Percentiles rank a stretch among this genome's conserved stretches.
phyloP scores from a whole-genome alignment of 441 rosid genomes.

The Melianthus villosus region DNA sequence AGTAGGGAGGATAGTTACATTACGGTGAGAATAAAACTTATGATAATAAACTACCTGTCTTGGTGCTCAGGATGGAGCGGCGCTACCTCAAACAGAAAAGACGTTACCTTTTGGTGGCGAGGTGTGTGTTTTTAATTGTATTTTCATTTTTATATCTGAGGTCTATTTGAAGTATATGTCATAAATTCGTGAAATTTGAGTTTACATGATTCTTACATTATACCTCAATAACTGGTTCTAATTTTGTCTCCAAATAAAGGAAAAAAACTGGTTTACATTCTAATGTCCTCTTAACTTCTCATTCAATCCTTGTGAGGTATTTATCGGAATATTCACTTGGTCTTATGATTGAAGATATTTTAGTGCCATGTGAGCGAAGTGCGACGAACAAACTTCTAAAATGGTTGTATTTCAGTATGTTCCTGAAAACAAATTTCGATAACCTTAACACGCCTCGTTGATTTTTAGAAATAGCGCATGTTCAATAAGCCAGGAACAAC shows the following conservation, averaged over 20 bases:
- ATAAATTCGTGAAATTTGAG: no score
- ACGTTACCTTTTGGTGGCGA: conserved; percentile 95
- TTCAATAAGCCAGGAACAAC: no score
- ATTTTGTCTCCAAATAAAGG: no score
- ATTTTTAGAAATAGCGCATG: no score
- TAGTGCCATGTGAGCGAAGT: no score
- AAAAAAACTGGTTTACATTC: no score
- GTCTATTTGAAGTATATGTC: background rate
- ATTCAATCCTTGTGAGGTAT: background rate
- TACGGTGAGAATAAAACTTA: conserved; percentile 2
- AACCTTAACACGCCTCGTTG: no score
- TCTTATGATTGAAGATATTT: background rate
- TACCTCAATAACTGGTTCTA: no score
- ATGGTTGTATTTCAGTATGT: no score
- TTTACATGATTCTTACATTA: background rate
- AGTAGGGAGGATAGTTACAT: background rate
- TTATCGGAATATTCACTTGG: background rate
- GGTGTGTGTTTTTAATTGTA: conserved; percentile 30
- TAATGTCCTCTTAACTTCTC: background rate
- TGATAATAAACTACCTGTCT: conserved; percentile 9
- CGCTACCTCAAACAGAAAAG: conserved; percentile 85
- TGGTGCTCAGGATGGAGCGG: conserved; percentile 72
- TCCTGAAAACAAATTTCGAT: no score
- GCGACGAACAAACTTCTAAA: no score
- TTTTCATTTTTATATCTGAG: no score